Evolutionary conservation across 176 grass and related monocot genomes (phyloP).

Genomic region (Thalia dealbata): DNA sequence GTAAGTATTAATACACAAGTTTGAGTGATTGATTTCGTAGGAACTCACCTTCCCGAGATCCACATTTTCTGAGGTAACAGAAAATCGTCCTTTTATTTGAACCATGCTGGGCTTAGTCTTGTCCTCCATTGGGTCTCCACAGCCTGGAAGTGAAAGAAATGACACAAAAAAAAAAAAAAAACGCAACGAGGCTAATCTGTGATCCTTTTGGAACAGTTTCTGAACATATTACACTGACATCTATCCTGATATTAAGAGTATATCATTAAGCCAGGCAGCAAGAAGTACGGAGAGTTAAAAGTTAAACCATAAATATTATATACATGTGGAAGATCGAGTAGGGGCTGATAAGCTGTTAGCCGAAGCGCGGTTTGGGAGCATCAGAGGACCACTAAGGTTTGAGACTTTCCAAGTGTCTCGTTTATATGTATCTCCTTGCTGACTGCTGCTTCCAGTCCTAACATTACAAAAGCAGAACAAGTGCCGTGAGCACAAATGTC

Average conservation of each 20-base stretch:
- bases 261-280: too few species aligned
- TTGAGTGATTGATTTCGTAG: too few species aligned
- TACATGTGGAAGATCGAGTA: conserved; percentile 81
- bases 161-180: too few species aligned
- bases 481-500: not conserved
- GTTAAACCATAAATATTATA: not conserved
- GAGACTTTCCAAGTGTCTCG: conserved; percentile 39
- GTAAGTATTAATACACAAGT: not conserved
- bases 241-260: too few species aligned
- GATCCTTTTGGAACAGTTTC: too few species aligned
- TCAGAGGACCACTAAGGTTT: conserved; percentile 84
- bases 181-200: too few species aligned
- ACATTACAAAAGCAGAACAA: not conserved
- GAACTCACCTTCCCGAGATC: conserved; percentile 91
- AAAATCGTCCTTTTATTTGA: conserved; percentile 97
- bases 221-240: too few species aligned
- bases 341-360: conserved; percentile 94
- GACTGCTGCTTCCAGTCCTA: conserved; percentile 47
- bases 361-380: conserved; percentile 84
- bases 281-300: too few species aligned
- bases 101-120: conserved; percentile 86
- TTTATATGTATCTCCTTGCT: conserved; percentile 46
- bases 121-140: conserved; percentile 70
- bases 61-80: conserved; percentile 93
- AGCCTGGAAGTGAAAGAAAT: conserved; percentile 70